These are phyloP conservation scores for Rheum nobile DNA, from an alignment of 148 eudicot genomes.

Conservation along the genomic window DNA sequence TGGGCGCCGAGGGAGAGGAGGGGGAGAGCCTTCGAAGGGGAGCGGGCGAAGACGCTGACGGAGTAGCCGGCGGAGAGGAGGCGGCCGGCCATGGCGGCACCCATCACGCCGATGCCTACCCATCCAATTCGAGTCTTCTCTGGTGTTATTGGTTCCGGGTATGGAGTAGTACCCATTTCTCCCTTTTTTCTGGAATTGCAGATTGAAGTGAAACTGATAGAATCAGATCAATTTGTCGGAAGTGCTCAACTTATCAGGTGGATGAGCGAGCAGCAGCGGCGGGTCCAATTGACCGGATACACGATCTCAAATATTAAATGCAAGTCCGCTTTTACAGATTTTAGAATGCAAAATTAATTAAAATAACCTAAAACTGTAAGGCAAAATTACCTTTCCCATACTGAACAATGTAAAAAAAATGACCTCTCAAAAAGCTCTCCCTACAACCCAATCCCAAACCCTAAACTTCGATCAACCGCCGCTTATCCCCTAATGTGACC, in stretches of 20 bases:
- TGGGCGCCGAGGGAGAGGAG: conserved; percentile 61
- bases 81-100: conserved; percentile 72
- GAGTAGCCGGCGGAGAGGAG: conserved; percentile 68
- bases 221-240: not conserved
- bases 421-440: too few species aligned
- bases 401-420: too few species aligned
- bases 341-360: too few species aligned
- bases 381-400: too few species aligned
- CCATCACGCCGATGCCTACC: conserved; percentile 91
- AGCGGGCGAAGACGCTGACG: conserved; percentile 61
- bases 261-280: too few species aligned
- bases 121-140: conserved; percentile 52
- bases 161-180: conserved; percentile 23
- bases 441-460: too few species aligned
- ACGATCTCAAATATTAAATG: not conserved
- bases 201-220: not conserved
- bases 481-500: too few species aligned
- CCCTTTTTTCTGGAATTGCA: not conserved
- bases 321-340: too few species aligned
- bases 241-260: not conserved
- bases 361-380: too few species aligned
- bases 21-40: conserved; percentile 41
- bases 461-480: too few species aligned
- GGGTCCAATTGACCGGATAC: too few species aligned
- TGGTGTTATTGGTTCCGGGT: conserved; percentile 43